Conservation (phyloP, 805 yeast genomes). For the Torulaspora microellipsoides region DNA sequence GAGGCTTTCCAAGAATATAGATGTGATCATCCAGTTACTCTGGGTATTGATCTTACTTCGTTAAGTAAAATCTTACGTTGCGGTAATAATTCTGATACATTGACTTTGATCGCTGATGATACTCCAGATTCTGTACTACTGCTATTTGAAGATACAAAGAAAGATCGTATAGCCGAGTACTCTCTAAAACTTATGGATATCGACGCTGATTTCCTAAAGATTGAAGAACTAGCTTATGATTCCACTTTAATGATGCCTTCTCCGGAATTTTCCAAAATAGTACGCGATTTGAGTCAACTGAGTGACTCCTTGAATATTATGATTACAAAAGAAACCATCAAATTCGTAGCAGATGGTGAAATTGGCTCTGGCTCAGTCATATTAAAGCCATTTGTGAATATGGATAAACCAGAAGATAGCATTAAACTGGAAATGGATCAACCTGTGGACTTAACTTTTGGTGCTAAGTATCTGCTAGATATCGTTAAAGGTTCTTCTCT, state of each 20-base stretch:
- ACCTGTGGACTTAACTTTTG: constrained; percentile 86
- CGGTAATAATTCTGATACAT: constrained; percentile 84
- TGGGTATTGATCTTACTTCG: constrained; percentile 88
- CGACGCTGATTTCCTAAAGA: constrained; percentile 87
- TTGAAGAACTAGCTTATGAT: constrained; percentile 91
- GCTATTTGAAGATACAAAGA: constrained; percentile 85
- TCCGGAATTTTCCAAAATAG: constrained; percentile 79
- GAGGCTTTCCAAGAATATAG: constrained; percentile 89
- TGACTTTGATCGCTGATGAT: constrained; percentile 87
- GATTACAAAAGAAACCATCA: constrained; percentile 88
- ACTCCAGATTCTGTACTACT: constrained; percentile 73
- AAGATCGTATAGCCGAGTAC: constrained; percentile 90
- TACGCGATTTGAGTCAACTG: constrained; percentile 79
- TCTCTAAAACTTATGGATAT: constrained; percentile 91
- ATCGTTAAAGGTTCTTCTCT: constrained; percentile 87
- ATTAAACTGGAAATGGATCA: constrained; percentile 73
- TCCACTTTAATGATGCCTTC: constrained; percentile 85
- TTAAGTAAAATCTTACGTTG: constrained; percentile 83
- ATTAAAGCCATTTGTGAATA: constrained; percentile 75
- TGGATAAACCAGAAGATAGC: constrained; percentile 73
- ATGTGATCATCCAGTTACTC: constrained; percentile 88
- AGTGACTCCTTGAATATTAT: constrained; percentile 82
- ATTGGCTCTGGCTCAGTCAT: constrained; percentile 84
- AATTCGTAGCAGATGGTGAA: constrained; percentile 87
- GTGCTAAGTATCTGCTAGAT: constrained; percentile 84